Evolutionary conservation across 345 rosid genomes (phyloP).

Genomic region (Melaleuca alternifolia): DNA sequence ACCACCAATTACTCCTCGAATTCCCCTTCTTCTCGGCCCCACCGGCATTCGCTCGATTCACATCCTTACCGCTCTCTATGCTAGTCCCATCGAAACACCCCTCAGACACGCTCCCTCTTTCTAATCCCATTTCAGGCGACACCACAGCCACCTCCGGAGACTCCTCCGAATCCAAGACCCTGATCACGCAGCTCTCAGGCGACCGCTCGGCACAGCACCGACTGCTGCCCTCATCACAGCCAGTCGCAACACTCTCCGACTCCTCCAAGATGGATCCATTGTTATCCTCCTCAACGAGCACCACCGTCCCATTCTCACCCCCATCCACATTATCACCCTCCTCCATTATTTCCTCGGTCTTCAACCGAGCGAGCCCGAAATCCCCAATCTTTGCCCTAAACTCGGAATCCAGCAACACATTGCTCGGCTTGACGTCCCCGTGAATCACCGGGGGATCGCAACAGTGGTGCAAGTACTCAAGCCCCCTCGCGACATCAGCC

Average conservation of each 20-base stretch:
- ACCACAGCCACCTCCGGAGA: conserved; percentile 36
- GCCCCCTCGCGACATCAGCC: conserved; percentile 59
- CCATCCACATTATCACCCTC: conserved; percentile 26
- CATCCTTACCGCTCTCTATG: conserved; percentile 13
- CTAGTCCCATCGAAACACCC: conserved; percentile 26
- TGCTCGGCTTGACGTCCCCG: conserved; percentile 87
- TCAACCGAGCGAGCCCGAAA: conserved; percentile 79
- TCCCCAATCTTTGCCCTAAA: conserved; percentile 75
- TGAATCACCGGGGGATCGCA: conserved; percentile 69
- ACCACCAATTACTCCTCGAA: conserved; percentile 46
- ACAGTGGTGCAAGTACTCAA: conserved; percentile 50
- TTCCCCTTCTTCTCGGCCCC: conserved; percentile 18
- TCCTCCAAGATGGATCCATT: conserved; percentile 56
- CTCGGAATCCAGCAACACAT: conserved; percentile 52
- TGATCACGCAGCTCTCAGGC: conserved; percentile 27
- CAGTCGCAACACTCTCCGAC: conserved; percentile 57
- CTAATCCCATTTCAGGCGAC: conserved; percentile 20
- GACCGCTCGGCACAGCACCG: conserved; percentile 45
- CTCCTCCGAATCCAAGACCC: conserved; percentile 16
- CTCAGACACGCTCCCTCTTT: conserved; percentile 6
- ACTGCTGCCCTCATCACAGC: conserved; percentile 55
- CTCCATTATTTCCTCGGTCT: conserved; percentile 18
- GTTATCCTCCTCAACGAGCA: conserved; percentile 33
- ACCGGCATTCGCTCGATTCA: neutral
- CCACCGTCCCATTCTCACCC: conserved; percentile 16